phyloP scores from a whole-genome alignment of 192 early-diverging fungal species.

The Endogone sp. region DNA sequence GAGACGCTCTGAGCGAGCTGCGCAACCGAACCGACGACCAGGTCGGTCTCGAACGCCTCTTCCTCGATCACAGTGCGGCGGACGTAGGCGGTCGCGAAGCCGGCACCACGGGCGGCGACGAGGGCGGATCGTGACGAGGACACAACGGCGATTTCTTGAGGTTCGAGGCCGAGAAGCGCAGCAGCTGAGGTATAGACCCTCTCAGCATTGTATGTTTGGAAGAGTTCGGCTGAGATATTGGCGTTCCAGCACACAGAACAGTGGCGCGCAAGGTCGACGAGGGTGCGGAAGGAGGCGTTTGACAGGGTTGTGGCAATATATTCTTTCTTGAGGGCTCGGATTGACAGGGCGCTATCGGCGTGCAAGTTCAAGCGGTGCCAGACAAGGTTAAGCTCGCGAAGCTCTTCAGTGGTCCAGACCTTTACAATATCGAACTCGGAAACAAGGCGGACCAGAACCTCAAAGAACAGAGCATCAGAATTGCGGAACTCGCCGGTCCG shows the following conservation, averaged over 20 bases:
- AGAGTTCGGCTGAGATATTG: not conserved
- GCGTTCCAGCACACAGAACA: not conserved
- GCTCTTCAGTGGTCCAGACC: not conserved
- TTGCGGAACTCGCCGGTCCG: not conserved
- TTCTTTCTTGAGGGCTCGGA: not conserved
- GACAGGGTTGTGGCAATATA: not conserved
- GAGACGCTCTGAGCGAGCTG: not conserved
- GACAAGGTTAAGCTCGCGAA: not conserved
- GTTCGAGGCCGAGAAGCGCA: not conserved
- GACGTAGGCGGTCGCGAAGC: not conserved
- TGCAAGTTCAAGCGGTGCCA: not conserved
- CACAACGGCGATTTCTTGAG: not conserved
- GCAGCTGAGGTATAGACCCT: not conserved
- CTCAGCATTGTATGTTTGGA: not conserved
- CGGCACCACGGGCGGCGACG: not conserved
- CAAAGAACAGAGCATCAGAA: not conserved
- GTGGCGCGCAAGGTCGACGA: not conserved
- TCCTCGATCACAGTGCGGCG: not conserved
- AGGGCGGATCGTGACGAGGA: not conserved
- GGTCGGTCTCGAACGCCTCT: not conserved
- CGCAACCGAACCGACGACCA: not conserved
- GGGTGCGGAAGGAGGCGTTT: not conserved
- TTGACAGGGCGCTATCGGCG: not conserved
- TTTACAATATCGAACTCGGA: not conserved
- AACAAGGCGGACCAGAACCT: not conserved